These are phyloP conservation scores for Begonia loranthoides DNA, from an alignment of 306 rosid species.

Conservation along the genomic window DNA sequence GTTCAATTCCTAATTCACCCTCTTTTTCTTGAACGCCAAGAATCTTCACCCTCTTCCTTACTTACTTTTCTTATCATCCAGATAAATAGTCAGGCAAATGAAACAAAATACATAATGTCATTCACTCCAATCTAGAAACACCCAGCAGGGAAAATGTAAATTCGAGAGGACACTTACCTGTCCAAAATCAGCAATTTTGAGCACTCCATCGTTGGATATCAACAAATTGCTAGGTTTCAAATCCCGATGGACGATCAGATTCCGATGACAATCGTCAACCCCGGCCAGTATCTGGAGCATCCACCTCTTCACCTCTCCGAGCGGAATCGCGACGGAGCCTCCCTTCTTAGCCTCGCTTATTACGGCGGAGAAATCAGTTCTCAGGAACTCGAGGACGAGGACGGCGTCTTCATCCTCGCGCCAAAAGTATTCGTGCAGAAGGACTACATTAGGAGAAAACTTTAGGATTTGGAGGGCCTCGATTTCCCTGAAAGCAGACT, in stretches of 20 bases:
- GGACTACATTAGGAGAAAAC: conserved; percentile 46
- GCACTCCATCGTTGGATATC: conserved; percentile 66
- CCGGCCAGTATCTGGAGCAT: conserved; percentile 60
- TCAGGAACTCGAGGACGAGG: conserved; percentile 61
- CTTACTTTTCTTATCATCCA: background rate
- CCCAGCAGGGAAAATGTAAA: too few species aligned
- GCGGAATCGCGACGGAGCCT: conserved; percentile 20
- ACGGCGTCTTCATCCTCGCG: conserved; percentile 87
- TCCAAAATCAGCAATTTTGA: conserved; percentile 83
- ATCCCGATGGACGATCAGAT: conserved; percentile 65
- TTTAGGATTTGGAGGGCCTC: conserved; percentile 57
- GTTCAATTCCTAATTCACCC: background rate
- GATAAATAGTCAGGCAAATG: background rate
- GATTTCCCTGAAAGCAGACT: conserved; percentile 71
- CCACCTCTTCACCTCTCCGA: conserved; percentile 66
- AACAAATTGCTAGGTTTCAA: conserved; percentile 70
- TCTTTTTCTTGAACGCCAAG: too few species aligned
- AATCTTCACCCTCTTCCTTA: too few species aligned
- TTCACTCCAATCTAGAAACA: too few species aligned
- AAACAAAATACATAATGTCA: too few species aligned
- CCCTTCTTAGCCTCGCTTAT: conserved; percentile 40
- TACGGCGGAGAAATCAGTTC: conserved; percentile 43
- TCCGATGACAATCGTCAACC: conserved; percentile 64
- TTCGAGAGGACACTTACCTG: conserved; percentile 34
- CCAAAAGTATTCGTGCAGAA: conserved; percentile 80